A percentile compares a stretch with the other conserved stretches of the same genome.
Conservation (phyloP, 441 rosid species). For the Viola pubescens region DNA sequence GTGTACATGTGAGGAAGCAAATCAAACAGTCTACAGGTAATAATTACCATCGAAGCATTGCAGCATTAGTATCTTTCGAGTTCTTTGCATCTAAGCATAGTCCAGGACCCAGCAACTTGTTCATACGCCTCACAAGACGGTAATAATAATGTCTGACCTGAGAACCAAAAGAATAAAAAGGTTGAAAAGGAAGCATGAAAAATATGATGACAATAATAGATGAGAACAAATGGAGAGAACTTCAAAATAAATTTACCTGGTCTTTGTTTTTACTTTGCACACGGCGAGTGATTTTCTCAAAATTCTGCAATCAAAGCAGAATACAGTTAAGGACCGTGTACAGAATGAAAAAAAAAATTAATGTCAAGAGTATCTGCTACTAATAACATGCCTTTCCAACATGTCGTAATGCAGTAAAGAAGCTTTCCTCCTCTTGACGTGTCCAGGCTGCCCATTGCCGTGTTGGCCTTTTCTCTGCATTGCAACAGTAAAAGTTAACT, state of each 20-base stretch:
- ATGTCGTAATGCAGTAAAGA: conserved; percentile 95
- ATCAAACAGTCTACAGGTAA: conserved; percentile 1
- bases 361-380: conserved; percentile 8
- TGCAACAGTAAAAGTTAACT: background rate
- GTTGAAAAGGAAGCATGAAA: conserved; percentile 18
- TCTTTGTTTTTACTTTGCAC: conserved; percentile 98
- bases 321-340: conserved; percentile 12
- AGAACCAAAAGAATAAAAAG: conserved; percentile 16
- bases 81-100: conserved; percentile 92
- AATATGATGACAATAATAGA: conserved; percentile 9
- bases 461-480: conserved; percentile 74
- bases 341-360: background rate
- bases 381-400: conserved; percentile 74
- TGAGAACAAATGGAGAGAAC: conserved; percentile 13
- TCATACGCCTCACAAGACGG: conserved; percentile 96
- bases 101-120: conserved; percentile 87
- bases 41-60: conserved; percentile 93
- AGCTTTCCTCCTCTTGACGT: conserved; percentile 94
- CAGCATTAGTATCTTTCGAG: conserved; percentile 95
- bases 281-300: conserved; percentile 93
- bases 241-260: conserved; percentile 51
- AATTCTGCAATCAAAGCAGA: conserved; percentile 51
- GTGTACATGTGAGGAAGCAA: background rate
- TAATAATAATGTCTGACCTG: conserved; percentile 98
- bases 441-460: conserved; percentile 99